These are phyloP conservation scores for Articulospora tetracladia DNA, from an alignment of 495 filamentous ascomycete species.

Conservation along the genomic window DNA sequence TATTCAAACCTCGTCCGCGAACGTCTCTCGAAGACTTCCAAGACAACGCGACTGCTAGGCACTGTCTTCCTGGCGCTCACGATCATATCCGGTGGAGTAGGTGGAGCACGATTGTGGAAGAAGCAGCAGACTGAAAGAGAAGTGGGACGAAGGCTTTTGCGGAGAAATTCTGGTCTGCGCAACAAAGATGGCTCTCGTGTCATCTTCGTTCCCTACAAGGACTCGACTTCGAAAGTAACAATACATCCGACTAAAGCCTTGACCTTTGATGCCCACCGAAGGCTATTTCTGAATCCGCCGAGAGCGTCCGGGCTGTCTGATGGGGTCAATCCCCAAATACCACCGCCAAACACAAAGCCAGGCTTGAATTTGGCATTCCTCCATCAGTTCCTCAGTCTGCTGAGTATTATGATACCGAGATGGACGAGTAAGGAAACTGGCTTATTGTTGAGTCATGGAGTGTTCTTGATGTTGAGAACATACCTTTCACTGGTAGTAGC, in stretches of 20 bases:
- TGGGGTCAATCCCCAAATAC: conserved; percentile 59
- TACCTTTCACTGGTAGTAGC: conserved; percentile 94
- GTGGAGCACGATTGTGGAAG: conserved; percentile 68
- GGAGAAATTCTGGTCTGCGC: conserved; percentile 86
- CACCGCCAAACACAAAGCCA: conserved; percentile 85
- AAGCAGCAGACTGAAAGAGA: conserved; percentile 70
- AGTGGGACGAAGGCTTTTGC: conserved; percentile 70
- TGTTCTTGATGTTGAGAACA: conserved; percentile 85
- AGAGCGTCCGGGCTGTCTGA: conserved; percentile 71
- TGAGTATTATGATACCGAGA: conserved; percentile 96
- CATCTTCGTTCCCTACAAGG: conserved; percentile 90
- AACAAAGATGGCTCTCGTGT: conserved; percentile 92
- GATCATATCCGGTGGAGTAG: conserved; percentile 73
- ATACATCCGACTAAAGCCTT: conserved; percentile 90
- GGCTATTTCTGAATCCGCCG: conserved; percentile 89
- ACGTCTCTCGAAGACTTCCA: conserved; percentile 58
- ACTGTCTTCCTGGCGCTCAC: conserved; percentile 69
- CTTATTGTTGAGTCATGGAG: conserved; percentile 78
- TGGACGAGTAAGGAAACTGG: conserved; percentile 95
- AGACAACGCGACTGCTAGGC: conserved; percentile 64
- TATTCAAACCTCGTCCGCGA: conserved; percentile 60
- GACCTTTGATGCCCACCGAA: conserved; percentile 93
- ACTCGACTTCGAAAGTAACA: conserved; percentile 81
- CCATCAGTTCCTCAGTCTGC: conserved; percentile 90
- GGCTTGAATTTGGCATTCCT: conserved; percentile 97